Conservation (phyloP, 2,329 filamentous ascomycete genomes). For the Penicillium brasilianum region DNA sequence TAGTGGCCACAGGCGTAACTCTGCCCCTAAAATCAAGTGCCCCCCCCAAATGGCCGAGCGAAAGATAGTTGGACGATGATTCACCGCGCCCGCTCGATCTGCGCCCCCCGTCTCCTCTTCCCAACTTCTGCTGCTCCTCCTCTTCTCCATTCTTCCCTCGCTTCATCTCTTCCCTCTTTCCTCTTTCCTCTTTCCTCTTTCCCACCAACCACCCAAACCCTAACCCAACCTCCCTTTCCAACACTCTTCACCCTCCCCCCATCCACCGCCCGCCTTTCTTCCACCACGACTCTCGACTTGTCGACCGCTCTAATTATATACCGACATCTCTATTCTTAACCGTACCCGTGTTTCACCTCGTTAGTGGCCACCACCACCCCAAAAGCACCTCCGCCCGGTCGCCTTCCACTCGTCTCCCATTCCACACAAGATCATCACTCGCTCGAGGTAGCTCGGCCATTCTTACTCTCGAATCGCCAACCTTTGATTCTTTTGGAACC, state of each 20-base stretch:
- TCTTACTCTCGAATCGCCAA: neutral
- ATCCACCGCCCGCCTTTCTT: neutral
- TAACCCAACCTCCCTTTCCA: neutral
- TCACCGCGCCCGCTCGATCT: slow-evolving; percentile 9
- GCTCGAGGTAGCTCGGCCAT: neutral
- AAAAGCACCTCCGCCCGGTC: slow-evolving; percentile 3
- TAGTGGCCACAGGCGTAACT: neutral
- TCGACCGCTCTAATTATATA: slow-evolving; percentile 4
- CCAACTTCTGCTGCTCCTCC: slow-evolving; percentile 7
- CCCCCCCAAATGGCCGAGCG: neutral
- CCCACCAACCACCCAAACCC: neutral
- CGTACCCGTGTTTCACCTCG: neutral
- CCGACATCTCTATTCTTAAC: neutral
- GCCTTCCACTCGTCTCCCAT: neutral
- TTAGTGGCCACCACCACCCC: slow-evolving; percentile 5
- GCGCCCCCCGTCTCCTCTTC: neutral
- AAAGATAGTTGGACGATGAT: slow-evolving; percentile 8
- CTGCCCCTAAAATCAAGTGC: neutral
- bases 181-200: slow-evolving; percentile 22
- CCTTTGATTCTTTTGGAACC: neutral
- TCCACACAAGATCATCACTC: neutral
- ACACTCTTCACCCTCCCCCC: neutral
- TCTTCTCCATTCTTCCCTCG: slow-evolving; percentile 21
- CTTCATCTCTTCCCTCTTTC: slow-evolving; percentile 18
- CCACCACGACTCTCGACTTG: slow-evolving; percentile 2